These are phyloP conservation scores for Paraglomus occultum DNA, from an alignment of 192 early-diverging fungal genomes.

Conservation along the genomic window DNA sequence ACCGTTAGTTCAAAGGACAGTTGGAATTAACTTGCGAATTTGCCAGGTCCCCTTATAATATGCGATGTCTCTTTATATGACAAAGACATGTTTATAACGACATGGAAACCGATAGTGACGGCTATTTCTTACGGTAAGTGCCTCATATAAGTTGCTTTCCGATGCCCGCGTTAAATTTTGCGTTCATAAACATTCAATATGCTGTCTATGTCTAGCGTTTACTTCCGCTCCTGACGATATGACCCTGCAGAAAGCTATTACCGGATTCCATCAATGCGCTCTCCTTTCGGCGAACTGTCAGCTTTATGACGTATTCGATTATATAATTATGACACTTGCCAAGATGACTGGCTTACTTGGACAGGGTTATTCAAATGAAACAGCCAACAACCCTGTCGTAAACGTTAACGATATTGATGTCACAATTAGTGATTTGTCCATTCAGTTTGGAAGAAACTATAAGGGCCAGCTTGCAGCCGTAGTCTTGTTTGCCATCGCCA, in stretches of 20 bases:
- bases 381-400: conserved; percentile 48
- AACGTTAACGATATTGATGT: conserved; percentile 45
- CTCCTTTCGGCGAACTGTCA: conserved; percentile 70
- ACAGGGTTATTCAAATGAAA: conserved; percentile 30
- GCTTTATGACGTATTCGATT: conserved; percentile 76
- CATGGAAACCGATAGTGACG: conserved; percentile 76
- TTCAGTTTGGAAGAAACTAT: conserved; percentile 88
- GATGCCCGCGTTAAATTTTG: conserved; percentile 12
- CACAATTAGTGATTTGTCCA: conserved; percentile 60
- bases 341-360: conserved; percentile 72
- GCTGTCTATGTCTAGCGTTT: conserved; percentile 54
- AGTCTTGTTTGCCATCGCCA: conserved; percentile 76
- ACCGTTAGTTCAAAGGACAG: too few relatives aligned
- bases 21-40: not conserved
- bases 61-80: conserved; percentile 67
- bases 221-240: conserved; percentile 75
- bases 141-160: conserved; percentile 17
- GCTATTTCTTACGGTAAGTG: conserved; percentile 74
- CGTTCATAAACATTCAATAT: conserved; percentile 18
- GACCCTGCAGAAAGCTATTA: conserved; percentile 77
- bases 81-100: conserved; percentile 70
- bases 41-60: conserved; percentile 51
- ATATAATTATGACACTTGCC: conserved; percentile 68
- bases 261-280: conserved; percentile 74
- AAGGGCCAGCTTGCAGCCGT: conserved; percentile 89